Evolutionary conservation across 2,329 filamentous ascomycete genomes (phyloP).

Genomic region (Fusarium hainanense): DNA sequence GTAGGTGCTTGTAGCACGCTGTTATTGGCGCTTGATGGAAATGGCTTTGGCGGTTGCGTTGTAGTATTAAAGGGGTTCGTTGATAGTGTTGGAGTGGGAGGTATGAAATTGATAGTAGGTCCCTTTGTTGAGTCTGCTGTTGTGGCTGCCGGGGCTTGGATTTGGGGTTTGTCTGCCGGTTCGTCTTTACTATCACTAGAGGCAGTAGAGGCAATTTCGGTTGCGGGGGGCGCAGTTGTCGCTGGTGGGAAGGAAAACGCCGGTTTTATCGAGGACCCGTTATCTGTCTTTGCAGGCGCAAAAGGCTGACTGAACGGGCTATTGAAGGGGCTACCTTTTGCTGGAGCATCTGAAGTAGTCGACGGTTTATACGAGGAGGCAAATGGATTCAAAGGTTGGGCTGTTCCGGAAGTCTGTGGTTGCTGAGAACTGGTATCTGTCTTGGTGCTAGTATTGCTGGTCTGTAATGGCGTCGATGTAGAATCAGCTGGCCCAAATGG

Average conservation of each 20-base stretch:
- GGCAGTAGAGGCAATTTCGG: neutral
- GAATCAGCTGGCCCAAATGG: conserved; percentile 35
- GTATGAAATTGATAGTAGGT: conserved; percentile 24
- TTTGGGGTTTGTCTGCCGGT: neutral
- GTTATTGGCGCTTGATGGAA: neutral
- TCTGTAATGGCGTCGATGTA: conserved; percentile 8
- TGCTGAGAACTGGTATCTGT: conserved; percentile 2
- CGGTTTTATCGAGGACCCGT: conserved; percentile 2
- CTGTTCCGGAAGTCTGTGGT: conserved; percentile 6
- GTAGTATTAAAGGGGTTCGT: conserved; percentile 20
- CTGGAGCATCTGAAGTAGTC: neutral
- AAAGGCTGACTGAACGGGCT: conserved; percentile 24
- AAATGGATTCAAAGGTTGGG: conserved; percentile 30
- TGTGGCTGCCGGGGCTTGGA: neutral
- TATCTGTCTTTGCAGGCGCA: neutral
- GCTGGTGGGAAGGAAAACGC: conserved; percentile 18
- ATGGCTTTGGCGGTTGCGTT: conserved; percentile 12
- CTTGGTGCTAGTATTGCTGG: conserved; percentile 11
- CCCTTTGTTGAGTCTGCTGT: conserved; percentile 12
- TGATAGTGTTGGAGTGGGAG: conserved; percentile 32
- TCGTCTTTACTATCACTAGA: conserved; percentile 13
- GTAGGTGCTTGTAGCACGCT: neutral
- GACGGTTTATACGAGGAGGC: conserved; percentile 16
- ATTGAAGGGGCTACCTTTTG: conserved; percentile 24
- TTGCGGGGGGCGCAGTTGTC: conserved; percentile 1